Base-by-base conservation (phyloP, 352 stramenopile genomes). In the Pythium monospermum region DNA sequence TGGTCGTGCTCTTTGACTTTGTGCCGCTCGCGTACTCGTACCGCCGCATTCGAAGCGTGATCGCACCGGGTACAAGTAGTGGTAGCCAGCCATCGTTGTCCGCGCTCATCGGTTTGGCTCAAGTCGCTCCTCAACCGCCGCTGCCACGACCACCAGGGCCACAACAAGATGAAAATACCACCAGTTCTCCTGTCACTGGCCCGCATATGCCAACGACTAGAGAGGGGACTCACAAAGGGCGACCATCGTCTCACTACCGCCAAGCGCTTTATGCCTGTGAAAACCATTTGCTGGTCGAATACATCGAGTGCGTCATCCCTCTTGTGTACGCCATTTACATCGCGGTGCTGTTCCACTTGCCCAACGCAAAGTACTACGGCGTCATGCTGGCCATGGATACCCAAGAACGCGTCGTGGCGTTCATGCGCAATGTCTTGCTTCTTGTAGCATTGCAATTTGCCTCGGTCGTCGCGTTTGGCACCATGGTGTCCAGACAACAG, bases 281-380 rank as follows among this genome's bases (percentile, higher is more conserved):
- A 28, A 56, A 61, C 31, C 25, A 55, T 7, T 21, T 57, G 16
- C 31, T 66, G 31, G 49, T 71, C 49, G 56, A 69, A 52, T 66
- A 60, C 47, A 53, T 66, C 30, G 61, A 70, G 41, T 31, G 26
- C 12, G 26, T 57, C 11, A 47, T 66, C 21, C 57, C 57, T 5
- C 2, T 64, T 10, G n/a, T 60, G 15, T 67, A 66, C 46, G 49
- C 32, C 3, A 26, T 49, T 11, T 67, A 59, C 44, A 44, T 65
- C 7, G 22, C 54, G 8, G 18, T 69, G 26, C 37, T 76, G 1
- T 48, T 49, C 18, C n/a, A 61, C 2, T 37, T 73, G 11, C 61
- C 64, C n/a, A 71, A 71, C 54, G 57, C 32, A 2, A 33, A 30
- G 19, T 76, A 73, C 49, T 71, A 64, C 49, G 47, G 47, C 8